These are phyloP conservation scores for Russula virescens DNA, from an alignment of 768 basidiomycete species.

Conservation along the genomic window DNA sequence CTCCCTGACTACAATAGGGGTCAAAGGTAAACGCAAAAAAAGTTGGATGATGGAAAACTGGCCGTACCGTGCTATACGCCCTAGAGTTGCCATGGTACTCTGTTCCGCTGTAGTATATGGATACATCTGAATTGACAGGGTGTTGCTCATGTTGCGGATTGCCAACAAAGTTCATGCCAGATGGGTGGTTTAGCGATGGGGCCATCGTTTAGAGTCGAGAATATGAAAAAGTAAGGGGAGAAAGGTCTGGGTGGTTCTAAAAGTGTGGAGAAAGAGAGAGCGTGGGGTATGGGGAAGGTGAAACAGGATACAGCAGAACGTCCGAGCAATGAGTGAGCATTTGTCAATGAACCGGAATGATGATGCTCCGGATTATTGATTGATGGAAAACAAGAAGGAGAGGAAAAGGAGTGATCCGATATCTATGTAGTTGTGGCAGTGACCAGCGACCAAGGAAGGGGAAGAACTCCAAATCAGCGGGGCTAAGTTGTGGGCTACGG, in stretches of 20 bases:
- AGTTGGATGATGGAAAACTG: constrained; percentile 2
- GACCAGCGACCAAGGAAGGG: no score
- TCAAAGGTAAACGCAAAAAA: not conserved
- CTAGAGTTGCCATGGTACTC: constrained; percentile 76
- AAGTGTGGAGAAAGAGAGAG: not conserved
- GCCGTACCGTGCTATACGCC: constrained; percentile 79
- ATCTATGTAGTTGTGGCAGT: not conserved
- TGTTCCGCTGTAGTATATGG: constrained; percentile 75
- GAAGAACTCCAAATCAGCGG: no score
- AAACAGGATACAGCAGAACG: not conserved
- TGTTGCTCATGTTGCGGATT: constrained; percentile 41
- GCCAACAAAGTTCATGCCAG: constrained; percentile 61
- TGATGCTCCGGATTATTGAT: not conserved
- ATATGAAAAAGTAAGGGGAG: constrained; percentile 8
- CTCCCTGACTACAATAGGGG: constrained; percentile 18
- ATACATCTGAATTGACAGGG: constrained; percentile 59
- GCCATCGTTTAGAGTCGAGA: constrained; percentile 42
- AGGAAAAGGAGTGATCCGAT: not conserved
- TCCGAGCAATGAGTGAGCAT: constrained; percentile 3
- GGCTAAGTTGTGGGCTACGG: no score
- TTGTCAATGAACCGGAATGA: constrained; percentile 7
- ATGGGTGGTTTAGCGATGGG: constrained; percentile 57
- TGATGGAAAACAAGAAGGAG: not conserved
- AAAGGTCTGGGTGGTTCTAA: not conserved
- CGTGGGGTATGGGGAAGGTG: not conserved